Conservation (phyloP, 106 monocot species). For the Hemerocallis citrina region DNA sequence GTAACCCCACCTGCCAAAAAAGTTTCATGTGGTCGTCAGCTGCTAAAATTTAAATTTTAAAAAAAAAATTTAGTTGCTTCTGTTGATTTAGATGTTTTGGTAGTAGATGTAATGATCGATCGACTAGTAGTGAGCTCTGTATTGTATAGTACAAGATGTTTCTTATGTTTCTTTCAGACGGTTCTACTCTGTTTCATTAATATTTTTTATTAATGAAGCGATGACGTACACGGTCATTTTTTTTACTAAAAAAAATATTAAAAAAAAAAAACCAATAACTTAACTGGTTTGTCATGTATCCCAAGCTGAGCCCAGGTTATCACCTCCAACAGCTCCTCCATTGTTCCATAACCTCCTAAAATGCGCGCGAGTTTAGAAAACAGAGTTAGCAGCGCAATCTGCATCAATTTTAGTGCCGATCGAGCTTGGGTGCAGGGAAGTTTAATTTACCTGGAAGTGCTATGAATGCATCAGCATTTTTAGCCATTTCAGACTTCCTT, state of each 20-base stretch:
- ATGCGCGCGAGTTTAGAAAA: no score
- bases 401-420: conserved; percentile 1
- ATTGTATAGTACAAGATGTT: no score
- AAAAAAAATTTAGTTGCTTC: no score
- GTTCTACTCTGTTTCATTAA: no score
- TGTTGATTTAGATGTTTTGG: no score
- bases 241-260: background rate
- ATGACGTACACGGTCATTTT: no score
- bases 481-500: conserved; percentile 84
- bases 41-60: background rate
- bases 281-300: conserved; percentile 84
- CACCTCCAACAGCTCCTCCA: conserved; percentile 89
- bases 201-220: no score
- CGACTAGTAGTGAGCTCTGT: no score
- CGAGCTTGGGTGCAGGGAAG: background rate
- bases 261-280: conserved; percentile 4
- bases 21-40: background rate
- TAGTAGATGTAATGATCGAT: no score
- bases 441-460: conserved; percentile 76
- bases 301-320: conserved; percentile 89
- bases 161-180: no score
- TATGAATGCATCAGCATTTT: conserved; percentile 77
- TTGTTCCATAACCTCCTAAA: conserved; percentile 89
- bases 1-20: conserved; percentile 57
- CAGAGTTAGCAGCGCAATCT: no score